Base-by-base conservation (phyloP, 306 rosid species). In the Arachis hypogaea region DNA sequence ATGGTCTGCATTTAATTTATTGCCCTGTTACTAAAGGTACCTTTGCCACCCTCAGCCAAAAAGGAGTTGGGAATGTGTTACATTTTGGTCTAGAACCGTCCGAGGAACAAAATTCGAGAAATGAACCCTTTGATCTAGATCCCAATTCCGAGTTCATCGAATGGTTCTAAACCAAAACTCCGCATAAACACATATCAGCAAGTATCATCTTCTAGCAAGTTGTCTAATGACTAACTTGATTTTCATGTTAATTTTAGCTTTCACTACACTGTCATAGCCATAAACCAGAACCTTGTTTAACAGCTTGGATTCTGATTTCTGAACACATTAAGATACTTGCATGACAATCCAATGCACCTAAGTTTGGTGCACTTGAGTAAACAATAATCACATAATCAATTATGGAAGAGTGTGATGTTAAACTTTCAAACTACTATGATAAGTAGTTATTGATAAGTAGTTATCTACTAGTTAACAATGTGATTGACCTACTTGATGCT, bases 11-110 rank as follows among this genome's bases (percentile, higher is more conserved):
- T 60, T 44, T 7, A 67, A 44, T 60, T 44, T 7, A 67, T 40
- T 67, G 51, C 61, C 64, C 44, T 33, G 2, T 40, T 36, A 68
- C 41, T 58, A 77, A 80, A 80, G 73, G 41, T 22, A 36, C 49
- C 11, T 50, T 59, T 76, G 11, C 28, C 60, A 33, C 41, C 7
- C 45, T 38, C 36, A 61, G 18, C 28, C 16, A 62, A n/a, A 69
- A 45, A 50, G 33, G 36, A 29, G 66, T 58, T 77, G 65, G 50
- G 45, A 63, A 38, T 57, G 52, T 64, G 56, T 59, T 71, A 66
- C 69, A 60, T 43, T 33, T 33, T 33, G 38, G 4, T 33, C 38
- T 33, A 33, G 38, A 2, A 2, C 3, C 38, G 4, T 33, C 38
- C 0, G 0, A 33, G 38, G 38, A 33, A 2, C 38, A 4, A 33